These are phyloP conservation scores for Tolypocladium cylindrosporum DNA, from an alignment of 2,329 filamentous ascomycete genomes.

Conservation along the genomic window DNA sequence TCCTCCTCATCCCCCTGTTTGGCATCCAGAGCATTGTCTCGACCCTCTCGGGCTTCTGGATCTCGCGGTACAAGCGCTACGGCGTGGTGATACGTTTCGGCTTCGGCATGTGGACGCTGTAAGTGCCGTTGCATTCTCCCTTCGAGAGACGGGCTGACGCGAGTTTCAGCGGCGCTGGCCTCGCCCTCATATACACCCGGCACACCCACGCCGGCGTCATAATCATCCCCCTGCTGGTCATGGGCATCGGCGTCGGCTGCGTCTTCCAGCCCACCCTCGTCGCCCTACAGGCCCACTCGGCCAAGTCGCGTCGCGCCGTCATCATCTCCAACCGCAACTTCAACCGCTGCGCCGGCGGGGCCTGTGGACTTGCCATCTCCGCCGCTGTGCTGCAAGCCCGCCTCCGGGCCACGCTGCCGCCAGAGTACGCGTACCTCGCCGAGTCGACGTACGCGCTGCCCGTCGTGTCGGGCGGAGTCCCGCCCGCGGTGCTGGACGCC, in stretches of 20 bases:
- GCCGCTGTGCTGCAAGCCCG: conserved; percentile 35
- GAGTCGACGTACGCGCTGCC: conserved; percentile 18
- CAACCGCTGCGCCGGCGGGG: conserved; percentile 46
- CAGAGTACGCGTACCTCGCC: conserved; percentile 14
- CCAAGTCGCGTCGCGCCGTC: conserved; percentile 47
- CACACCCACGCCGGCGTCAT: conserved; percentile 36
- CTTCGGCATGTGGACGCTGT: conserved; percentile 24
- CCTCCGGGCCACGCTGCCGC: conserved; percentile 15
- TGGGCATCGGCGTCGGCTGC: conserved; percentile 26
- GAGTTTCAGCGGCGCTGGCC: conserved; percentile 32
- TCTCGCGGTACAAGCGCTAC: conserved; percentile 46
- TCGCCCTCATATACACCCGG: conserved; percentile 38
- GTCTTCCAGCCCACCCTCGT: conserved; percentile 35
- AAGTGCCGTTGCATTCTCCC: conserved; percentile 3
- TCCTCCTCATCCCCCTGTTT: conserved; percentile 39
- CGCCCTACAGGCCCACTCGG: conserved; percentile 41
- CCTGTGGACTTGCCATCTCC: conserved; percentile 45
- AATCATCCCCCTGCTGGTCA: conserved; percentile 29
- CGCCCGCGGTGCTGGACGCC: conserved; percentile 17
- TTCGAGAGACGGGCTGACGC: background rate
- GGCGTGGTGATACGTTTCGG: conserved; percentile 44
- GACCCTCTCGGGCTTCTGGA: conserved; percentile 44
- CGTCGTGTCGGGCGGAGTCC: conserved; percentile 3
- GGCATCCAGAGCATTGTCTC: conserved; percentile 34
- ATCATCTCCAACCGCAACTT: conserved; percentile 55